Base-by-base conservation (phyloP, 2,329 filamentous ascomycete species). In the Dothidotthia symphoricarpi region DNA sequence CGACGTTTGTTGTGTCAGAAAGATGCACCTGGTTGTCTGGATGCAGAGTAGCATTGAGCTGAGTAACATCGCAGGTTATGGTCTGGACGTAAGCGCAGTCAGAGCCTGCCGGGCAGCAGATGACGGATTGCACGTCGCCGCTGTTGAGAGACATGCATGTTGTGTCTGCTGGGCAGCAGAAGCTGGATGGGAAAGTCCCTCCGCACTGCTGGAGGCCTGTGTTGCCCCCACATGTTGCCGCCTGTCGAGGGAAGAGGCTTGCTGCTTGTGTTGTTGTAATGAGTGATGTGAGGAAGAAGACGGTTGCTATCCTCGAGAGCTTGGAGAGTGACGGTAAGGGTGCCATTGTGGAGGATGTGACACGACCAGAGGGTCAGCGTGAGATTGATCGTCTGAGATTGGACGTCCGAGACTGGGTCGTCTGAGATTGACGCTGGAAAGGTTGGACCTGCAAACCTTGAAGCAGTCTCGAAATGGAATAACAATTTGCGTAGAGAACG, bases 21-120 rank as follows among this genome's bases (percentile, higher is more conserved):
- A 85, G 85, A 66, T 88, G 86, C 53, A 88, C 70, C 17, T 76
- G 71, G 22, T 80, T 80, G 16, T 71, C 66, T 9, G 81, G 80
- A 46, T 80, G 68, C 13, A 68, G 50, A 7, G 67, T 72, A 2
- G 79, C 73, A 52, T 88, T 77, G 57, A 88, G 82, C 29, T 76
- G 70, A 6, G 60, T 61, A 38, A 83, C 56, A 47, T 86, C 76
- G 71, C 85, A 89, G 26, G 74, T 74, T 43, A 88, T 82, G 19
- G 82, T 73, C 49, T 73, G 57, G 51, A 90, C 84, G 31, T 63
- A 71, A n/a, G 67, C 51, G 68, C 86, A 90, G 53, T 73, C 71
- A 24, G 49, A 44, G 24, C 74, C 77, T 1, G 63, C 48, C 1
- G 85, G 85, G 59, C 86, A 90, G 70, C 86, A 90, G 32, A 89